Base-by-base conservation (phyloP, 1,284 basidiomycete species). In the Microstroma glucosiphilum region DNA sequence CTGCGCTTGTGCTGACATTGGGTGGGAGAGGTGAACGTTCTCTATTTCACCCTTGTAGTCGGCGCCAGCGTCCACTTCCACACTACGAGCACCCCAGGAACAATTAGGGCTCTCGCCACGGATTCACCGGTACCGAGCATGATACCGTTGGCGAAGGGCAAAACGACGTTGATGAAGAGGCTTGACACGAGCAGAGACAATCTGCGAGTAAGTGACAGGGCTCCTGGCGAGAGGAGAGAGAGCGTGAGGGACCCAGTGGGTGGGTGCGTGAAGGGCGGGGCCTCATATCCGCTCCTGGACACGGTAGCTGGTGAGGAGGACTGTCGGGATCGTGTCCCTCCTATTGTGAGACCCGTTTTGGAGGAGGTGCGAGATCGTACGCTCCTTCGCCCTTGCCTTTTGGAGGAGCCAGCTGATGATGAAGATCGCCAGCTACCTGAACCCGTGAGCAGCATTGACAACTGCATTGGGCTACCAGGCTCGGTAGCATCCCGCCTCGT, bases 121-220 rank as follows among this genome's bases (percentile, higher is more conserved):
- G 23, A n/a, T 12, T 48, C 46, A 7, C 46, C 46, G 17, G 46
- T 48, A n/a, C 46, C 46, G 17, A 48, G 23, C 46, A 48, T 48
- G 46, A 48, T 3, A 23, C 46, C 46, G 46, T 48, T 48, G 46
- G 23, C 46, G 23, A 48, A 48, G 11, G 46, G 46, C 23, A 48
- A 12, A 12, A n/a, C 17, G 23, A 12, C 46, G 12, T 48, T 48
- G n/a, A 48, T 23, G 17, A 23, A n/a, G n/a, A 48, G 46, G 11
- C 46, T 48, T 23, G 46, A 48, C n/a, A 23, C 46, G 4, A 48
- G 46, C n/a, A 48, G 46, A 48, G 46, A 48, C 46, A 48, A 7
- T n/a, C 46, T n/a, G 7, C 46, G 46, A 6, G n/a, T n/a, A 12
- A 48, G 4, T n/a, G 46, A 48, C 7, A 48, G 17, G 9, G 30